Percentiles rank a stretch among this genome's conserved stretches.
Conservation (phyloP, 2,329 filamentous ascomycete species). For the Zalaria sp. region DNA sequence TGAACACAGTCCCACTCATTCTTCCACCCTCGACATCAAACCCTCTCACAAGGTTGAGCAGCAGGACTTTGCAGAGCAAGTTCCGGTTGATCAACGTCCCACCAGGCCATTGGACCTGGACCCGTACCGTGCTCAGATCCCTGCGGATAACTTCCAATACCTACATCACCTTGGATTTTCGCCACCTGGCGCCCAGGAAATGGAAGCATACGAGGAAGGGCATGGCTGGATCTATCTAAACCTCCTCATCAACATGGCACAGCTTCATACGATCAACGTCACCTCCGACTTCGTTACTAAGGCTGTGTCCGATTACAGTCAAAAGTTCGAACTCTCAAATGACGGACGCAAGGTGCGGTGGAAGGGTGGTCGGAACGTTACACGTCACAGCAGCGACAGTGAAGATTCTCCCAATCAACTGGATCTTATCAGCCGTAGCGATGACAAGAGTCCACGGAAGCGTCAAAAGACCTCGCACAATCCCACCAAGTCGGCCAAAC, state of each 20-base stretch:
- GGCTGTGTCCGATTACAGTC: constrained; percentile 55
- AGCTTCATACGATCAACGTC: constrained; percentile 74
- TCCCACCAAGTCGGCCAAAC: neutral
- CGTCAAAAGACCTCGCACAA: constrained; percentile 7
- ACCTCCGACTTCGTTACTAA: constrained; percentile 63
- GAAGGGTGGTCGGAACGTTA: constrained; percentile 55
- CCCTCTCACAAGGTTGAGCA: constrained; percentile 4
- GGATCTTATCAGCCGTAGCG: constrained; percentile 6
- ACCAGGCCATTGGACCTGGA: constrained; percentile 66
- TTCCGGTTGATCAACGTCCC: constrained; percentile 43
- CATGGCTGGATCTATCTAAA: constrained; percentile 78
- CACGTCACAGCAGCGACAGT: constrained; percentile 49
- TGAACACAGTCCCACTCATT: neutral
- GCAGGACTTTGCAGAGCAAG: constrained; percentile 6
- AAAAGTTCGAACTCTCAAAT: constrained; percentile 60
- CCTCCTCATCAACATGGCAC: constrained; percentile 65
- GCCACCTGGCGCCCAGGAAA: constrained; percentile 40
- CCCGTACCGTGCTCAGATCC: constrained; percentile 60
- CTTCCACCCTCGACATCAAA: neutral
- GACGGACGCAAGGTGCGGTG: constrained; percentile 71
- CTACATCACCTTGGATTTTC: constrained; percentile 60
- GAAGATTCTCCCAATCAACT: constrained; percentile 8
- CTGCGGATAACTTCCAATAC: constrained; percentile 66
- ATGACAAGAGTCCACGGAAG: constrained; percentile 14
- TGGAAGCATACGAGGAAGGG: constrained; percentile 43